phyloP scores from a whole-genome alignment of 129 eudicot genomes.

The Flaveria sonorensis region DNA sequence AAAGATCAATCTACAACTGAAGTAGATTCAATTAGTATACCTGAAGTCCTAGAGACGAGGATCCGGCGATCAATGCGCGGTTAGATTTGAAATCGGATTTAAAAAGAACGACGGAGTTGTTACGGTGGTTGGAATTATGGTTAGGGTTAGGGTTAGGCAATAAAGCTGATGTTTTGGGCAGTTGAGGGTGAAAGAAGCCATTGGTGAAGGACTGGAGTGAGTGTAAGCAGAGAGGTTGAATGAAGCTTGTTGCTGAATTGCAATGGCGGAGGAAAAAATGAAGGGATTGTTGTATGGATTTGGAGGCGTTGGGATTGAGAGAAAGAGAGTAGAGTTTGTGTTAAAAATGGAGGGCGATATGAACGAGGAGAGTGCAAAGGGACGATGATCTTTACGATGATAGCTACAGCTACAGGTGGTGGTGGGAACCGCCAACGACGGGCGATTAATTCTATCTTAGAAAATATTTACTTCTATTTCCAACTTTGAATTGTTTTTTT shows the following conservation, averaged over 20 bases:
- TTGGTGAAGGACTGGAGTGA: conserved; percentile 9
- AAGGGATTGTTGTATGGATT: conserved; percentile 13
- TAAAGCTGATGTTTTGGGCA: conserved; percentile 50
- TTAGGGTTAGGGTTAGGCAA: conserved; percentile 34
- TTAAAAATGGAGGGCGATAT: conserved; percentile 27
- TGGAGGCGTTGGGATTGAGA: conserved; percentile 31
- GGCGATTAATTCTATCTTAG: no score
- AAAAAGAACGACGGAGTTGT: conserved; percentile 26
- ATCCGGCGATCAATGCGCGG: conserved; percentile 39
- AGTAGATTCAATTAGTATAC: conserved; percentile 21
- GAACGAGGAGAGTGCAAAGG: conserved; percentile 18
- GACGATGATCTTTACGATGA: conserved; percentile 6
- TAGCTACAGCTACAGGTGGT: background rate
- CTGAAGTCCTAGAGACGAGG: conserved; percentile 43
- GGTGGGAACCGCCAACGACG: no score
- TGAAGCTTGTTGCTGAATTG: background rate
- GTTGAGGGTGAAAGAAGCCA: conserved; percentile 68
- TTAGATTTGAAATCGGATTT: conserved; percentile 41
- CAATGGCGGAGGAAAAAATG: conserved; percentile 18
- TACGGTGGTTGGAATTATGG: conserved; percentile 31
- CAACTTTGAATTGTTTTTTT: no score
- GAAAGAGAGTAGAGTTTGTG: background rate
- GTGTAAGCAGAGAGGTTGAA: background rate
- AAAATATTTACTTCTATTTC: no score
- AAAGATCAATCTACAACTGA: background rate